Conservation (phyloP, 73 alveolate genomes). For the Tetrahymena borealis region DNA sequence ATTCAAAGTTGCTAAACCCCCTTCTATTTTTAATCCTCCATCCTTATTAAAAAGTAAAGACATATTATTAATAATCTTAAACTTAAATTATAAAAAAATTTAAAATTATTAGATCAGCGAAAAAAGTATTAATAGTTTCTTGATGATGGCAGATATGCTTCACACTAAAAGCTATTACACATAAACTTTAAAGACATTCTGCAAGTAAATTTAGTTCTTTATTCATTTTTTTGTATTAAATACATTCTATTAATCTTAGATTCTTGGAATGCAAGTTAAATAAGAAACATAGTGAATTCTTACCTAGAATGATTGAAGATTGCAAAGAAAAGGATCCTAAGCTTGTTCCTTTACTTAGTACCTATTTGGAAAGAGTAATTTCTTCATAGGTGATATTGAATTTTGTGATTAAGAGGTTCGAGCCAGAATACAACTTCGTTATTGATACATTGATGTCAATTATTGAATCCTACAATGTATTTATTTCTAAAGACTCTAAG, state of each 20-base stretch:
- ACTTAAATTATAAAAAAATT: too few species aligned
- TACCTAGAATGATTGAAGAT: background rate
- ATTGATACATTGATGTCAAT: background rate
- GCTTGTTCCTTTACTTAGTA: background rate
- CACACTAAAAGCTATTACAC: background rate
- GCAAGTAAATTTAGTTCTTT: too few species aligned
- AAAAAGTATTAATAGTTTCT: background rate
- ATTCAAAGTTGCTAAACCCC: background rate
- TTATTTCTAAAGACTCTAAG: background rate
- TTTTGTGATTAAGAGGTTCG: background rate
- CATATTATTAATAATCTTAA: too few species aligned
- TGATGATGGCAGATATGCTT: background rate
- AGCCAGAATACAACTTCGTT: background rate
- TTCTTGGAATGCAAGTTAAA: background rate
- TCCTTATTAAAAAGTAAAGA: background rate
- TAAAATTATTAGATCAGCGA: background rate
- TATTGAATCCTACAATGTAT: background rate
- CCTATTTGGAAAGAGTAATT: background rate
- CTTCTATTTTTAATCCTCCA: background rate
- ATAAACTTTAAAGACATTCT: background rate
- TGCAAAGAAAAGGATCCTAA: background rate
- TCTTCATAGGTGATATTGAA: background rate
- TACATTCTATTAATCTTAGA: background rate
- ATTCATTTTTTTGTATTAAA: background rate
- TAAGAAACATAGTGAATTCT: background rate